Evolutionary conservation across 208 protist species (phyloP), one percentile per base, ranked within the genome.

Genomic region (Wallacemonas sp.): DNA sequence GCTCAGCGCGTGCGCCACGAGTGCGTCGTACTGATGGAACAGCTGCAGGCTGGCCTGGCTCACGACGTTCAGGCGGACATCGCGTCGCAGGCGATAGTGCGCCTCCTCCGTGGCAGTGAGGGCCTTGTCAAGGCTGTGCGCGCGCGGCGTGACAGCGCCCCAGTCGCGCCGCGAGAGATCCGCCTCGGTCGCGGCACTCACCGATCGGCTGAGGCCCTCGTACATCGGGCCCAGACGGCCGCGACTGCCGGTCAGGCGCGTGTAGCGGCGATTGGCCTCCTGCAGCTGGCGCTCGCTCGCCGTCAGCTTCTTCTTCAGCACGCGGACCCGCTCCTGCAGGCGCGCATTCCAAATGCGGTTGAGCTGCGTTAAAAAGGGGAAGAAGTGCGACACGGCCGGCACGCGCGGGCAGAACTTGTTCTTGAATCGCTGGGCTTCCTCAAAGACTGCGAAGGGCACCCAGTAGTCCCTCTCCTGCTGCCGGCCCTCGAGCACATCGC

Each of bases 341-440:
- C 74, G 84, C 16, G 76, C 75, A 36, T 82, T 78, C 88, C 91
- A 96, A 42, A 94, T 82, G 32, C 64, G 62, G 69, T 96, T 96
- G 10, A 96, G 67, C 12, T 69, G 63, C 50, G 87, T 82, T 20
- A 96, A 57, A 71, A 96, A 96, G 2, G 87, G 87, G 55, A 84
- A 96, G 38, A 96, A 96, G 65, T 88, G 70, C 23, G 76, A 84
- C 16, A 92, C 48, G 25, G 86, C 81, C 10, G 87, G 81, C 8
- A 91, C 67, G 32, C 77, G 76, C 8, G 82, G 80, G 50, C 82
- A 93, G 66, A 91, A 84, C 41, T 78, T 79, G 66, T 92, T 91
- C 62, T 94, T 94, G 69, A 96, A 96, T 55, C 71, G 61, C 65
- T 96, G 91, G 18, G 87, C 87, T 44, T 86, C 86, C 16, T 79